phyloP scores from a whole-genome alignment of 148 eudicot species.

The Oxyria digyna region DNA sequence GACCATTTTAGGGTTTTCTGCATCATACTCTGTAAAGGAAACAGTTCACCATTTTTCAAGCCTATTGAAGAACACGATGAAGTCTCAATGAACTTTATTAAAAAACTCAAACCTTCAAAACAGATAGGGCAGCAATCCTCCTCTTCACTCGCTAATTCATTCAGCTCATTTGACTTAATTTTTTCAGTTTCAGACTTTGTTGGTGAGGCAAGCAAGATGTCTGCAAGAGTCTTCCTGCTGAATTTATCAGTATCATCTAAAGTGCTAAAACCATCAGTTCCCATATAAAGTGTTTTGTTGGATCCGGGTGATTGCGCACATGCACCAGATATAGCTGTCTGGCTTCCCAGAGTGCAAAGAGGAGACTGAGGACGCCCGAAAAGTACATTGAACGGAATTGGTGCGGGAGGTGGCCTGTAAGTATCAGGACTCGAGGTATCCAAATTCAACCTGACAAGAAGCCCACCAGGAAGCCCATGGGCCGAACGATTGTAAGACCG shows the following conservation, averaged over 20 bases:
- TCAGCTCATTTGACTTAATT: slow-evolving; percentile 22
- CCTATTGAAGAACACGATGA: not conserved
- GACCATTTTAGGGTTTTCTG: slow-evolving; percentile 60
- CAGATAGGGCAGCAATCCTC: slow-evolving; percentile 89
- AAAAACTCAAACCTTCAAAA: slow-evolving; percentile 54
- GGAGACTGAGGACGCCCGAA: slow-evolving; percentile 54
- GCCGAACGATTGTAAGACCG: slow-evolving; percentile 48
- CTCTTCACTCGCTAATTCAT: slow-evolving; percentile 34
- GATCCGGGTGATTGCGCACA: slow-evolving; percentile 20
- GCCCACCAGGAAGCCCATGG: slow-evolving; percentile 39
- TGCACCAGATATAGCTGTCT: slow-evolving; percentile 18
- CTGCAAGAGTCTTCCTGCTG: slow-evolving; percentile 29
- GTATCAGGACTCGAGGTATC: slow-evolving; percentile 80
- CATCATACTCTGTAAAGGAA: slow-evolving; percentile 51
- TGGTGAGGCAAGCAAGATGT: slow-evolving; percentile 43
- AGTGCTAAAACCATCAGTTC: slow-evolving; percentile 18
- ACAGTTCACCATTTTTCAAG: not conserved
- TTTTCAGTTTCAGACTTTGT: slow-evolving; percentile 44
- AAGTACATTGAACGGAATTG: slow-evolving; percentile 70
- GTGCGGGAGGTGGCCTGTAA: slow-evolving; percentile 72
- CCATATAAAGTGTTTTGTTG: slow-evolving; percentile 12
- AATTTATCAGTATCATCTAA: slow-evolving; percentile 20
- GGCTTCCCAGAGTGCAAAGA: slow-evolving; percentile 21
- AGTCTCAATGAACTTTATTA: not conserved
- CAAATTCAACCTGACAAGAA: slow-evolving; percentile 51